Base-by-base conservation (phyloP, 2,329 filamentous ascomycete species). In the Pyricularia sp. region DNA sequence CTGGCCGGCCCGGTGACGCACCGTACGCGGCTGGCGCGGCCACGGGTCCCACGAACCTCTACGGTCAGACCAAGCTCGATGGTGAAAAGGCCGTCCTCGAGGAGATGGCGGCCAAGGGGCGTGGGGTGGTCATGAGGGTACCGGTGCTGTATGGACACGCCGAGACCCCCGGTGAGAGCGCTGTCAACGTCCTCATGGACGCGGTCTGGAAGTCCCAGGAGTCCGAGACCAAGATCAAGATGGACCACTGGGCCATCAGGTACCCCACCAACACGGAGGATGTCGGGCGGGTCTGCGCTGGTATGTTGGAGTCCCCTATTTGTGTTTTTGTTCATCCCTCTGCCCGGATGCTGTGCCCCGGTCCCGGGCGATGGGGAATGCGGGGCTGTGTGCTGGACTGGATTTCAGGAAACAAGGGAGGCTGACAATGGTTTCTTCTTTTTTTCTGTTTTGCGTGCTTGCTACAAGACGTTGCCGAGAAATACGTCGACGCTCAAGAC, bases 231-330 rank as follows among this genome's bases (percentile, higher is more conserved):
- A 84, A 84, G 69, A 82, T 93, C 59, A 89, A 87, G 76, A 94
- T 97, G 88, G 93, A 97, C 75, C 89, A 96, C 77, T 97, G 92
- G 88, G 89, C 92, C 1, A 80, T 91, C 67, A 86, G 93, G 31
- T 97, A 92, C 79, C 93, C 93, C 10, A 97, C 93, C 9, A 95
- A 95, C 76, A 97, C 93, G 0, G 90, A 93, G 76, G 94, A 97
- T 75, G 90, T 97, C 23, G 93, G 85, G 23, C 85, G 94, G 58
- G 91, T 97, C 64, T 91, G 89, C 74, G 84, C 88, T 71, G 87
- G 87, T 88, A 81, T 73, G 82, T 79, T 71, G 26, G 5, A 17
- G 9, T 28, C 59, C 42, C 42, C 5, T 55, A n/a, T 55, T 55
- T 55, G n/a, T 55, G n/a, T 69, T 68, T 26, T 14, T 36, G 33